Conservation (phyloP, 441 rosid species). For the Bocquillonia castaneifolia region DNA sequence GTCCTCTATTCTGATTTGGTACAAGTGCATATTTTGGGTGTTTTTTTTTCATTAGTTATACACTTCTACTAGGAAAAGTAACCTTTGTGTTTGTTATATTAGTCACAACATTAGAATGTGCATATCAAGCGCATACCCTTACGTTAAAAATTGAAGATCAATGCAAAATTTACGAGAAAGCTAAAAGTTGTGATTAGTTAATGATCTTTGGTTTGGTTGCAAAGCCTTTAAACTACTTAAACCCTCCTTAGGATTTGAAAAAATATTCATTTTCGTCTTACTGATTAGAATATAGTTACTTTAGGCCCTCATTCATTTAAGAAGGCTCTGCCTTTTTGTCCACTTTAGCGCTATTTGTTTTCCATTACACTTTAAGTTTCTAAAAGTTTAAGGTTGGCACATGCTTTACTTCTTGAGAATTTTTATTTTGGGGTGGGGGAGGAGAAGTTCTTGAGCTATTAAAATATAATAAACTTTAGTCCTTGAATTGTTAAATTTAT, state of each 20-base stretch:
- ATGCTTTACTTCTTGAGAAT: too few species aligned
- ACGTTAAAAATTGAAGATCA: background rate
- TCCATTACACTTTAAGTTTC: too few species aligned
- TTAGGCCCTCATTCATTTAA: too few species aligned
- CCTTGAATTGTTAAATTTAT: too few species aligned
- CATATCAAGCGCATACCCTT: background rate
- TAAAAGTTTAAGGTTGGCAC: too few species aligned
- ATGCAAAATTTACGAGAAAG: background rate
- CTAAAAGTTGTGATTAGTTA: background rate
- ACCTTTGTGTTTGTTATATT: background rate
- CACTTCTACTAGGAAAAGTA: background rate
- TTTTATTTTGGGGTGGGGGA: too few species aligned
- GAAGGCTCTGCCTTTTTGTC: background rate
- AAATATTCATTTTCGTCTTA: background rate
- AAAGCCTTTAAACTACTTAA: background rate
- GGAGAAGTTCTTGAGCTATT: too few species aligned
- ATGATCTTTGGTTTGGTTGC: background rate
- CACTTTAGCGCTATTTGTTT: too few species aligned
- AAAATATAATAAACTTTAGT: too few species aligned
- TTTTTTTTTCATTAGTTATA: too few species aligned
- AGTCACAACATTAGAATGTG: slow-evolving; percentile 6
- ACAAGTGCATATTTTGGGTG: background rate
- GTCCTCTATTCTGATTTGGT: background rate
- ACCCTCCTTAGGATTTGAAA: too few species aligned
- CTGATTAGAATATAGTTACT: too few species aligned